Base-by-base conservation (phyloP, 192 early-diverging fungal species). In the Paraglomus brasilianum region DNA sequence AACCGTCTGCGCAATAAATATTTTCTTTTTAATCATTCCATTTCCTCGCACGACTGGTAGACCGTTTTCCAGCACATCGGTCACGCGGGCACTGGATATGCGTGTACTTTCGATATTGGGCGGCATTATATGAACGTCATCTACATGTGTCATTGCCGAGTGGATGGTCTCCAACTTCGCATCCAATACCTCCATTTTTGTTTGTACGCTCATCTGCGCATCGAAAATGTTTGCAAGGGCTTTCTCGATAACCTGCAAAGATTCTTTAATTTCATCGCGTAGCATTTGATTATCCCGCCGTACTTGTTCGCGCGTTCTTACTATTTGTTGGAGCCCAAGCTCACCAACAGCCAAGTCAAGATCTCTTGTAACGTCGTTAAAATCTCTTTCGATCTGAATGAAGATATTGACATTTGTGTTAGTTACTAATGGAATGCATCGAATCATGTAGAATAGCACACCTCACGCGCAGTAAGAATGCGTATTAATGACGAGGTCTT, bases 1-100 rank as follows among this genome's bases (percentile, higher is more conserved):
- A 36, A 59, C 57, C 17, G 38, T 59, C n/a, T 59, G 57, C 17
- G 30, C n/a, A 40, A 59, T 59, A 59, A 40, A 59, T 10, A 24
- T 24, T n/a, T 39, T 59, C n/a, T 59, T 59, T 22, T 14, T 15
- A 21, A 59, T 40, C 13, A 40, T 24, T 3, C 57, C 57, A 36
- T n/a, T n/a, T n/a, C n/a, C n/a, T n/a, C n/a, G n/a, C n/a, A n/a
- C n/a, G n/a, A n/a, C n/a, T n/a, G n/a, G n/a, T n/a, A n/a, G n/a
- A n/a, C n/a, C n/a, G n/a, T n/a, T n/a, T n/a, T n/a, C n/a, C n/a
- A n/a, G n/a, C n/a, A n/a, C n/a, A n/a, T n/a, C n/a, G n/a, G n/a
- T n/a, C n/a, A n/a, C n/a, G n/a, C n/a, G n/a, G n/a, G n/a, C n/a
- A n/a, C n/a, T n/a, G n/a, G n/a, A n/a, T n/a, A n/a, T n/a, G n/a